Conservation (phyloP, 208 protist species). For the Acanthamoeba divionensis region DNA sequence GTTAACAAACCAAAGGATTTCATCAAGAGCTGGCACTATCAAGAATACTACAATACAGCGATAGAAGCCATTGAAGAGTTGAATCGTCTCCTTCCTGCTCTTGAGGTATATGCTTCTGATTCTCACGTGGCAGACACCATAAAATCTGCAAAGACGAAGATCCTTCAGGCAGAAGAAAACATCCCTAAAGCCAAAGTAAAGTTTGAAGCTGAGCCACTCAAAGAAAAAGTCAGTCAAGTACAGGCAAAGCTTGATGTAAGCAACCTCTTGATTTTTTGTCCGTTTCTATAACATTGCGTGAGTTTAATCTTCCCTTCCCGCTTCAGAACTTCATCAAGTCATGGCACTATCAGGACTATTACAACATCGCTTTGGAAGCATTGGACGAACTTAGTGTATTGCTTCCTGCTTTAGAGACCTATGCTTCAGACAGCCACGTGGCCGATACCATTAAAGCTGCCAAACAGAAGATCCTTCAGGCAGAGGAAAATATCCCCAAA, state of each 20-base stretch:
- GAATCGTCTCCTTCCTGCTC: background rate
- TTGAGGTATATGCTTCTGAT: background rate
- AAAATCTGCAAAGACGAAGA: background rate
- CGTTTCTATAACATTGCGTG: no score
- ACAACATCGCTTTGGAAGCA: background rate
- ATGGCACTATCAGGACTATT: slow-evolving; percentile 47
- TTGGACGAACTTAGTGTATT: background rate
- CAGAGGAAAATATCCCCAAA: background rate
- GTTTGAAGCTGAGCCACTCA: slow-evolving; percentile 3
- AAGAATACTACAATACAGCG: background rate
- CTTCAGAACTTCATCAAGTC: background rate
- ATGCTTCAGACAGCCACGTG: background rate
- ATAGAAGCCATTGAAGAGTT: background rate
- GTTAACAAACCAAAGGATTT: slow-evolving; percentile 16
- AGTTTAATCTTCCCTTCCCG: no score
- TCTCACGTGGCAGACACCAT: background rate
- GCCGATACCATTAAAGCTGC: background rate
- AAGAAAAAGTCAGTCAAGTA: background rate
- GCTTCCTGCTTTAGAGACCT: background rate
- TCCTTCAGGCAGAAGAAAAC: background rate
- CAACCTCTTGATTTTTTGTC: background rate
- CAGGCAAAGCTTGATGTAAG: slow-evolving; percentile 16
- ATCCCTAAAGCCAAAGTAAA: background rate
- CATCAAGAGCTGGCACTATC: slow-evolving; percentile 45
- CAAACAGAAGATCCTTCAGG: background rate